Evolutionary conservation across 129 eudicot genomes (phyloP).

Genomic region (Sambucus nigra): DNA sequence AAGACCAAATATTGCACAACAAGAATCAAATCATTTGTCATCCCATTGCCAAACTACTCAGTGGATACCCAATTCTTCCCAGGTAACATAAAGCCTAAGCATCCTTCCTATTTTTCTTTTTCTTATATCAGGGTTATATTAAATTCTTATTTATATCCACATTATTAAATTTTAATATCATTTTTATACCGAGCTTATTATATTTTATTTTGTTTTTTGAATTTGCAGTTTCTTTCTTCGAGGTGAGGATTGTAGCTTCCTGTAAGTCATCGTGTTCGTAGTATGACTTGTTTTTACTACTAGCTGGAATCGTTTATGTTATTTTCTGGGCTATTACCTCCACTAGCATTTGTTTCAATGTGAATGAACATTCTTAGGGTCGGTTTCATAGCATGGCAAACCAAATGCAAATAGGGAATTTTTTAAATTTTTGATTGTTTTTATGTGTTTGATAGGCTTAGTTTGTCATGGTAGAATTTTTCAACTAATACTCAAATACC

Average conservation of each 20-base stretch:
- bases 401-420: too few species aligned
- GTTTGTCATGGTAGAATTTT: too few species aligned
- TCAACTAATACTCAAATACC: too few species aligned
- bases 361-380: too few species aligned
- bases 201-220: slow-evolving; percentile 6
- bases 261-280: slow-evolving; percentile 17
- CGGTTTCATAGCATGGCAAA: too few species aligned
- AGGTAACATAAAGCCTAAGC: slow-evolving; percentile 27
- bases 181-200: neutral
- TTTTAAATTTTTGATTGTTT: too few species aligned
- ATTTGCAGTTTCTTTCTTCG: slow-evolving; percentile 90
- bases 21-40: slow-evolving; percentile 87
- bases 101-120: neutral
- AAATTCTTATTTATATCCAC: neutral
- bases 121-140: neutral
- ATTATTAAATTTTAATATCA: too few species aligned
- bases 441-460: too few species aligned
- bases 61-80: slow-evolving; percentile 72
- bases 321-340: too few species aligned
- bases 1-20: slow-evolving; percentile 87
- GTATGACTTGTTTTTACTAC: neutral
- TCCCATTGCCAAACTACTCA: slow-evolving; percentile 78
- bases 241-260: slow-evolving; percentile 60
- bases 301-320: neutral
- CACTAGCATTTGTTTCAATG: too few species aligned